Evolutionary conservation across 2,329 filamentous ascomycete genomes (phyloP), one percentile per base, ranked within the genome.

Genomic region (Neonectria hederae): DNA sequence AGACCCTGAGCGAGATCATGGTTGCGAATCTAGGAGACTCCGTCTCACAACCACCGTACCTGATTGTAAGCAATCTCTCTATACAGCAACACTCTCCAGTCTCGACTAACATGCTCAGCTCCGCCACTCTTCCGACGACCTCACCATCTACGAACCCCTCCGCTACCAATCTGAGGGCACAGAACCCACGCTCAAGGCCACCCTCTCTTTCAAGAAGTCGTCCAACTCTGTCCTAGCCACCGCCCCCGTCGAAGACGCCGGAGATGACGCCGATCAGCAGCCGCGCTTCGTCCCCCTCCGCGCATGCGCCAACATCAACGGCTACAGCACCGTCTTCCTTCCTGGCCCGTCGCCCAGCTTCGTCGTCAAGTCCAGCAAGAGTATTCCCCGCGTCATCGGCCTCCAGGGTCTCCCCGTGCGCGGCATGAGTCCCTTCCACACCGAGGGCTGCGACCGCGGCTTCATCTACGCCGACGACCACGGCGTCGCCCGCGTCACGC

Each of bases 61-160:
- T 99, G 21, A 90, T 98, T 70, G 92, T 95, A 82, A 80, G 90
- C 28, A 4, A 21, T 78, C 3, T 4, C 11, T 30, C 21, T 5
- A 9, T 14, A 21, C 2, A 4, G 17, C 5, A 2, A 32, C 2
- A 1, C 14, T 5, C 24, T 42, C 17, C 10, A 11, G 5, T 8
- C 4, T 30, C 45, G 6, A 52, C 65, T 65, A 8, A 65, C 30
- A 19, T 61, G 66, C 13, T 19, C 67, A 94, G 91, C 82, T 94
- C 28, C 92, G 95, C 54, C 93, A 93, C 53, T 85, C 87, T 10
- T 90, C 88, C 63, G 91, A 97, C 68, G 94, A 98, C 74, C 81
- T 98, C 35, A 91, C 91, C 11, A 86, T 98, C 49, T 99, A 98
- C 76, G 89, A 96, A 75, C 94, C 95, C 1, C 91, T 93, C 70